Evolutionary conservation across 495 filamentous ascomycete species (phyloP), one percentile per base, ranked within the genome.

Genomic region (Trichoderma asperelloides): DNA sequence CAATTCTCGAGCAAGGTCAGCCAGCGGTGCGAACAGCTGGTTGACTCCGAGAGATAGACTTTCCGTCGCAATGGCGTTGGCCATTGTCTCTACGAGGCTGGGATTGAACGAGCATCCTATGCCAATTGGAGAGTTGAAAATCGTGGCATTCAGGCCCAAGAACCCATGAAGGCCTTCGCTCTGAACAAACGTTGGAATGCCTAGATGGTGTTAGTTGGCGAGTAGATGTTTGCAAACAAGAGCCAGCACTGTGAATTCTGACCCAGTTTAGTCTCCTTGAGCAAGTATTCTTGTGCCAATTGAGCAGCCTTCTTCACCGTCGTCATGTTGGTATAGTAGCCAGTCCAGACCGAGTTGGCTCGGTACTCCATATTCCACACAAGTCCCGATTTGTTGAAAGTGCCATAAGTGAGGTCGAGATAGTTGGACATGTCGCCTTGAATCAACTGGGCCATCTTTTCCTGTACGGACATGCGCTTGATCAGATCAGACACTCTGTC

Each of bases 81-180:
- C 87, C 87, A 91, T 89, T 68, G 87, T 79, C 68, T 85, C 68
- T 9, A 90, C 76, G 16, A 87, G 73, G 70, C 77, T 77, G 2
- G 80, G 81, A 65, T 90, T 87, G 70, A 83, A 90, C 5, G 88
- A 86, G 72, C 86, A 89, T 21, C 84, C 87, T 70, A 89, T 84
- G 23, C 78, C 87, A 73, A 91, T 91, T 0, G 88, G 87, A 4
- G 86, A 89, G 71, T 90, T 90, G 80, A 89, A 91, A 63, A 91
- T 90, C 0, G 88, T 90, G 15, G 88, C 88, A 76, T 90, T 90
- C 23, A 81, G 84, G 62, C 88, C 81, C 62, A 90, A 73, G 65
- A 90, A 89, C 0, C 88, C 88, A 69, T 91, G 88, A 64, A 91
- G 88, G 74, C 84, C 84, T 75, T 91, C 89, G 1, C 81, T 87